phyloP scores from a whole-genome alignment of 1,284 basidiomycete species.

The Fomitopsis pinicola region DNA sequence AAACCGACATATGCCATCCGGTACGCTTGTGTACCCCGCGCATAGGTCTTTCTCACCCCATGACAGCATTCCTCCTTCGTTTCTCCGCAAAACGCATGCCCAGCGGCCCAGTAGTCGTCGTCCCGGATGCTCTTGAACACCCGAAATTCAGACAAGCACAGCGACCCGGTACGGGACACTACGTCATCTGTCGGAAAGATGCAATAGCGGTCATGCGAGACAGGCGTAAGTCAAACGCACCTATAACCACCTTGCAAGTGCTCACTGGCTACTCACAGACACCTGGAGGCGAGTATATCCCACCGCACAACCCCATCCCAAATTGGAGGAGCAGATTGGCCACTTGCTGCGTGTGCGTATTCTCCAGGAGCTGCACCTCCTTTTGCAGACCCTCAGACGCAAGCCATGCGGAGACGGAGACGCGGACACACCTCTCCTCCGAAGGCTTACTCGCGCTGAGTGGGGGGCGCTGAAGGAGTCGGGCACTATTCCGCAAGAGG shows the following conservation, averaged over 20 bases:
- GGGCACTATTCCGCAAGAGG: constrained; percentile 42
- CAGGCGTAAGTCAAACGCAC: constrained; percentile 27
- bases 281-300: constrained; percentile 2
- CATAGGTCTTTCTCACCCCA: neutral
- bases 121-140: constrained; percentile 70
- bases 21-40: constrained; percentile 28
- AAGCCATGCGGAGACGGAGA: constrained; percentile 13
- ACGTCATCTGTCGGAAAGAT: constrained; percentile 55
- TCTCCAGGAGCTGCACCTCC: constrained; percentile 65
- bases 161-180: constrained; percentile 39
- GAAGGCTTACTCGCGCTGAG: constrained; percentile 60
- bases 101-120: constrained; percentile 25
- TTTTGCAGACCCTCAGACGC: constrained; percentile 39
- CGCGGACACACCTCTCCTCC: constrained; percentile 37
- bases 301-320: constrained; percentile 34
- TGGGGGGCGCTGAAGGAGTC: constrained; percentile 46
- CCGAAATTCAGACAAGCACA: constrained; percentile 45
- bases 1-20: constrained; percentile 48
- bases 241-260: neutral
- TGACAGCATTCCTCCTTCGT: constrained; percentile 63
- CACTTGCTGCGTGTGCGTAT: constrained; percentile 68
- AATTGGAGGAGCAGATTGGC: constrained; percentile 40
- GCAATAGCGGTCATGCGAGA: constrained; percentile 33
- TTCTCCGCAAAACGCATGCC: constrained; percentile 46
- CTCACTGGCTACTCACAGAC: constrained; percentile 2